Conservation (phyloP, 1,139 yeast genomes). For the Debaryomycetaceae sp. region DNA sequence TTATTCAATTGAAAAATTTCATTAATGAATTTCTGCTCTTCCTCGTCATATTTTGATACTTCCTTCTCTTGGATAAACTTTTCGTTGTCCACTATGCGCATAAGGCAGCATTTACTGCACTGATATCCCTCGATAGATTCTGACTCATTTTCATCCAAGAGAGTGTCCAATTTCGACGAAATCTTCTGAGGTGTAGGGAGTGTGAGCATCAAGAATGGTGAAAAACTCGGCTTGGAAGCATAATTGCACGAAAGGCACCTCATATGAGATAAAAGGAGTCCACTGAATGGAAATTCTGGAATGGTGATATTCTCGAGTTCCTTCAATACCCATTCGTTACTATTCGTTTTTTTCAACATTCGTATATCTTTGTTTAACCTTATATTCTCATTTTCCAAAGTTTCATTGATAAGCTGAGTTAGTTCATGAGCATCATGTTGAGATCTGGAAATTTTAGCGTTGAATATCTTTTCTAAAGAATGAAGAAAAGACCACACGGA, state of each 20-base stretch:
- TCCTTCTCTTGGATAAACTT: slow-evolving; percentile 11
- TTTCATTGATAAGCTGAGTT: slow-evolving; percentile 74
- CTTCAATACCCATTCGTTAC: slow-evolving; percentile 9
- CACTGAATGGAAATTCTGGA: slow-evolving; percentile 74
- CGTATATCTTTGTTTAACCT: slow-evolving; percentile 35
- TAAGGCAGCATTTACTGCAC: slow-evolving; percentile 66
- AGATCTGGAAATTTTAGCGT: slow-evolving; percentile 69
- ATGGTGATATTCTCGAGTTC: slow-evolving; percentile 25
- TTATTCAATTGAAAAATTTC: slow-evolving; percentile 28
- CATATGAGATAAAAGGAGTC: slow-evolving; percentile 62
- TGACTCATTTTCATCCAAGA: slow-evolving; percentile 56
- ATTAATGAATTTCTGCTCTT: slow-evolving; percentile 15
- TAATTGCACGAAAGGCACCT: slow-evolving; percentile 66
- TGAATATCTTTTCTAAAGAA: slow-evolving; percentile 71
- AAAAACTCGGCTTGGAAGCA: slow-evolving; percentile 55
- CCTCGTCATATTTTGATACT: slow-evolving; percentile 10
- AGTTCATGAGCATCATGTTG: slow-evolving; percentile 97
- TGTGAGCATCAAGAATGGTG: slow-evolving; percentile 70
- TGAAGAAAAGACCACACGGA: slow-evolving; percentile 79
- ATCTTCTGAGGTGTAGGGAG: slow-evolving; percentile 66
- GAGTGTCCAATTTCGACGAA: slow-evolving; percentile 45
- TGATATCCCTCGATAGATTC: slow-evolving; percentile 81
- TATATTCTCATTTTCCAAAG: slow-evolving; percentile 65
- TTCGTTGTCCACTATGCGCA: slow-evolving; percentile 41
- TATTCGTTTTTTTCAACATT: slow-evolving; percentile 10